Evolutionary conservation across 768 basidiomycete genomes (phyloP).

Genomic region (Amanita molliuscula): DNA sequence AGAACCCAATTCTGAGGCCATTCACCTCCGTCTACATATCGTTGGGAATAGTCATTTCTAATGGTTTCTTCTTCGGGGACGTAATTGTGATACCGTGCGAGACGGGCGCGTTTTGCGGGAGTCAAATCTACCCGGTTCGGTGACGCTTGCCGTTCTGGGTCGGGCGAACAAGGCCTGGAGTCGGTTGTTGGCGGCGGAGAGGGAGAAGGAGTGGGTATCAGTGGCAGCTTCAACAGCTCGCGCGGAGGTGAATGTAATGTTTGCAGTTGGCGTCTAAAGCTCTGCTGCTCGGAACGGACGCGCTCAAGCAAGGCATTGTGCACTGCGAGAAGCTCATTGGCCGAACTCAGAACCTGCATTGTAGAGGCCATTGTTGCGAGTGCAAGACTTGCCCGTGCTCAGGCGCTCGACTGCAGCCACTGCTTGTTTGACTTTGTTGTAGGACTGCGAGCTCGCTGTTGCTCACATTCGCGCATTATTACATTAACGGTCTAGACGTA

Average conservation of each 20-base stretch:
- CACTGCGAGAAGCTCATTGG: constrained; percentile 52
- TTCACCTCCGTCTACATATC: constrained; percentile 84
- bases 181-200: constrained; percentile 38
- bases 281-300: constrained; percentile 45
- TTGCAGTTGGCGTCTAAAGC: constrained; percentile 46
- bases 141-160: constrained; percentile 21
- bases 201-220: constrained; percentile 46
- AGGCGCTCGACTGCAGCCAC: not conserved
- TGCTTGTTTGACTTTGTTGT: not conserved
- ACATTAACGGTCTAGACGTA: too few species aligned
- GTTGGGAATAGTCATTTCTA: constrained; percentile 87
- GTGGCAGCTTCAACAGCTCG: constrained; percentile 44
- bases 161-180: constrained; percentile 39
- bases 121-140: constrained; percentile 30
- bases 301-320: constrained; percentile 51
- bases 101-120: constrained; percentile 65
- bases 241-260: constrained; percentile 43
- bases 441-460: not conserved
- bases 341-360: constrained; percentile 43
- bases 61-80: constrained; percentile 94
- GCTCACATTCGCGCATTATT: too few species aligned
- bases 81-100: constrained; percentile 68
- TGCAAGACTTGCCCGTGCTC: not conserved
- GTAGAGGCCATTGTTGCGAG: constrained; percentile 16
- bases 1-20: constrained; percentile 94